A percentile compares a stretch with the other conserved stretches of the same genome.
Conservation (phyloP, 768 basidiomycete genomes). For the Naganishia friedmannii region DNA sequence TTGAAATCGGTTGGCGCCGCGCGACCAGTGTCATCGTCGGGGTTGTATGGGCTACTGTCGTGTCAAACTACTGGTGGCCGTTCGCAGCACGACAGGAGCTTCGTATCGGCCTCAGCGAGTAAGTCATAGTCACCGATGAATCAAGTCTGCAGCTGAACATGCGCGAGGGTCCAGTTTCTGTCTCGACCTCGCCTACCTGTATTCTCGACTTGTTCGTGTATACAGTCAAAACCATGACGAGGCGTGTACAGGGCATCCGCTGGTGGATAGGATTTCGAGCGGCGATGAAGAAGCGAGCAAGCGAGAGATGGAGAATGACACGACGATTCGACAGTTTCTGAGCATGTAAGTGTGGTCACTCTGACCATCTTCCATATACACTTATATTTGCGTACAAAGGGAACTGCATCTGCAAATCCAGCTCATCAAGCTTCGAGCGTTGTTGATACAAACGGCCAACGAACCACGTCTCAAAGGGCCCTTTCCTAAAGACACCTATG, state of each 20-base stretch:
- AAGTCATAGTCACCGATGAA: slow-evolving; percentile 40
- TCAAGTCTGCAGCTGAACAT: neutral
- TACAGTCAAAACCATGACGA: slow-evolving; percentile 60
- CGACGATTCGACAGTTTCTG: slow-evolving; percentile 16
- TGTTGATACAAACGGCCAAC: slow-evolving; percentile 84
- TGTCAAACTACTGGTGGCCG: slow-evolving; percentile 93
- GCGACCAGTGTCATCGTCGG: slow-evolving; percentile 77
- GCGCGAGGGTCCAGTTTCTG: slow-evolving; percentile 64
- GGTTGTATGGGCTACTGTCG: slow-evolving; percentile 81
- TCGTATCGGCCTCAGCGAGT: slow-evolving; percentile 82
- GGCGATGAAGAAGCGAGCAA: slow-evolving; percentile 39
- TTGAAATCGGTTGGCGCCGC: slow-evolving; percentile 71
- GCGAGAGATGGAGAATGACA: slow-evolving; percentile 29
- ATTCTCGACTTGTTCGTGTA: slow-evolving; percentile 81
- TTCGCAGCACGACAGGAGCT: slow-evolving; percentile 86
- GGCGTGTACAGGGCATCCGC: slow-evolving; percentile 29
- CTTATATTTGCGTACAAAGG: slow-evolving; percentile 57
- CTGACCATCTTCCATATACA: too few relatives aligned
- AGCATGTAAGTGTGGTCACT: slow-evolving; percentile 20
- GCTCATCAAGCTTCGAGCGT: slow-evolving; percentile 74
- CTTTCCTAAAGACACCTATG: slow-evolving; percentile 81
- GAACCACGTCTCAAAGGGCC: slow-evolving; percentile 95
- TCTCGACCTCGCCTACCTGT: slow-evolving; percentile 88
- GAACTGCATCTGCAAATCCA: slow-evolving; percentile 91
- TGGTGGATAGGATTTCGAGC: neutral